Percentiles rank a stretch among this genome's conserved stretches.
phyloP scores from a whole-genome alignment of 2,329 filamentous ascomycete species.

The Monosporascus sp. region DNA sequence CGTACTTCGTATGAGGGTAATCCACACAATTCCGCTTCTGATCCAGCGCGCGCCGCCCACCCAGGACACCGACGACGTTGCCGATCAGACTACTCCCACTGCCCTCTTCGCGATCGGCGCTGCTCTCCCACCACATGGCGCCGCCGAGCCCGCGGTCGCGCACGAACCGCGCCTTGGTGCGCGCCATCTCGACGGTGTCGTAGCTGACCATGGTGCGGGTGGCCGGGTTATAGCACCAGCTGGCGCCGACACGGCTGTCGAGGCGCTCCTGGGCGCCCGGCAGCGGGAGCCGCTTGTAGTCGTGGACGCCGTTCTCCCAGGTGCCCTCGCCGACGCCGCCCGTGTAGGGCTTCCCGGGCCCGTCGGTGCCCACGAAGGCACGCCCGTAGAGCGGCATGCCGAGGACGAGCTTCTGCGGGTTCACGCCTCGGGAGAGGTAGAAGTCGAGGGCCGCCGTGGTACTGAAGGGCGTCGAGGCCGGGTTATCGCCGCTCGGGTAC shows the following conservation, averaged over 20 bases:
- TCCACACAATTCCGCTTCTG: conserved; percentile 52
- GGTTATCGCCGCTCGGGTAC: conserved; percentile 50
- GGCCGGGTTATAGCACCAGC: conserved; percentile 67
- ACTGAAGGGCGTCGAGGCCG: conserved; percentile 70
- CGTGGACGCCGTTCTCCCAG: conserved; percentile 81
- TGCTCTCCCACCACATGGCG: conserved; percentile 98
- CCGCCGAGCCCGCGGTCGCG: conserved; percentile 65
- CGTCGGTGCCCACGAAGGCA: conserved; percentile 73
- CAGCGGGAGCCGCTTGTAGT: conserved; percentile 80
- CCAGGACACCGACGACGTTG: conserved; percentile 55
- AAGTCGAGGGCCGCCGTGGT: conserved; percentile 63
- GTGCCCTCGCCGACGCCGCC: conserved; percentile 68
- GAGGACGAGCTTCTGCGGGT: conserved; percentile 69
- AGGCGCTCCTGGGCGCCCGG: conserved; percentile 57
- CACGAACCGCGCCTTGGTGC: conserved; percentile 68
- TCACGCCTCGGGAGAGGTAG: conserved; percentile 61
- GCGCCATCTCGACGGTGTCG: conserved; percentile 63
- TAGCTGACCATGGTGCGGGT: conserved; percentile 70
- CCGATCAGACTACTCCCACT: conserved; percentile 66
- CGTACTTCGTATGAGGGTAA: conserved; percentile 64
- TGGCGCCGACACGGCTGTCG: conserved; percentile 62
- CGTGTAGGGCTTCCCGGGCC: conserved; percentile 61
- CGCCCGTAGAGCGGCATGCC: conserved; percentile 93
- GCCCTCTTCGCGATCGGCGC: conserved; percentile 62
- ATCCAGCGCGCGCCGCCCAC: conserved; percentile 45